These are phyloP conservation scores for Globisporangium barbulae DNA, from an alignment of 352 stramenopile genomes.

Conservation along the genomic window DNA sequence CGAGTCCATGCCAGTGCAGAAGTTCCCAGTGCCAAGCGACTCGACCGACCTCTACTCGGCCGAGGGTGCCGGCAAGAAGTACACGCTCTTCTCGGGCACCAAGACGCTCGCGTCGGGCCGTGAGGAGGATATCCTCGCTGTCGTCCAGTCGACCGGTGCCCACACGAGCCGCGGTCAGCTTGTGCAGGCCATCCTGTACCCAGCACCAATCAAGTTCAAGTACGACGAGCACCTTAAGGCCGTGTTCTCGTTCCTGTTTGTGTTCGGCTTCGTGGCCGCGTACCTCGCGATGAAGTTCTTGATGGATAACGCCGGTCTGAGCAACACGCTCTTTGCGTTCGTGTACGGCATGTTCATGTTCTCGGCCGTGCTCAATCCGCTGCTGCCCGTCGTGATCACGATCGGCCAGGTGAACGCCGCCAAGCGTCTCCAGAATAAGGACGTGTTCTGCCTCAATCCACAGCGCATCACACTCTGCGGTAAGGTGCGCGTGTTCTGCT, in stretches of 20 bases:
- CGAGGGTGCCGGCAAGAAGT: conserved; percentile 66
- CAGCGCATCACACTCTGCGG: conserved; percentile 84
- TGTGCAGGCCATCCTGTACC: conserved; percentile 85
- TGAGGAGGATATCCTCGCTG: conserved; percentile 60
- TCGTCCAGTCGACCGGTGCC: conserved; percentile 80
- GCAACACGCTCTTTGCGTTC: conserved; percentile 68
- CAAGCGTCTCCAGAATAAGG: conserved; percentile 66
- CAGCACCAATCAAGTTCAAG: conserved; percentile 86
- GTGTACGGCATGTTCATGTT: conserved; percentile 83
- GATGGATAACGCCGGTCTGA: conserved; percentile 59
- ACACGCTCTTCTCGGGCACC: conserved; percentile 88
- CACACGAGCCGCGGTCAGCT: conserved; percentile 86
- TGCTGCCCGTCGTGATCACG: conserved; percentile 89
- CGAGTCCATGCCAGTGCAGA: conserved; percentile 87
- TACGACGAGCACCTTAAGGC: conserved; percentile 89
- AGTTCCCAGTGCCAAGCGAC: conserved; percentile 58
- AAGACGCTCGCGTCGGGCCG: conserved; percentile 65
- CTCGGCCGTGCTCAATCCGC: conserved; percentile 70
- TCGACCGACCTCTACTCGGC: conserved; percentile 51
- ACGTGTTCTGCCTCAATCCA: conserved; percentile 82
- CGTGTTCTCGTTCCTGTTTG: conserved; percentile 76
- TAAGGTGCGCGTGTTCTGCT: conserved; percentile 90
- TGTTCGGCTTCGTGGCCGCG: conserved; percentile 70
- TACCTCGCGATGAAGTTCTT: conserved; percentile 76
- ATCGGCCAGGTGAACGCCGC: conserved; percentile 84